These are phyloP conservation scores for Pseudozyma pruni DNA, from an alignment of 1,284 basidiomycete species.

Conservation along the genomic window DNA sequence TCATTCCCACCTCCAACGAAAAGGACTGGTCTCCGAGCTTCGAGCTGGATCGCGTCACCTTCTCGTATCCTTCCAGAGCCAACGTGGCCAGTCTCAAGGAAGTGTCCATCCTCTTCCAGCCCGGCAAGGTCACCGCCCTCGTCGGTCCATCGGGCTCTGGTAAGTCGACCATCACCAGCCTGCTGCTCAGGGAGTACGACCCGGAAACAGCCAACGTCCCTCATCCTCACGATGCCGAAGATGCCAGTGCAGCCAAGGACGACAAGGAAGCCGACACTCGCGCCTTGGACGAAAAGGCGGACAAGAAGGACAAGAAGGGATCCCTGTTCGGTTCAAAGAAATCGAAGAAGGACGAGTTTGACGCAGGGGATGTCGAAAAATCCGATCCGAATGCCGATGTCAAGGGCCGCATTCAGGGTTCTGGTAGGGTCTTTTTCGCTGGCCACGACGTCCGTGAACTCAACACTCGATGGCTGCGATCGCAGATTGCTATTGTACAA, in stretches of 20 bases:
- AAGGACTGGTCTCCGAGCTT: constrained; percentile 50
- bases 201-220: constrained; percentile 62
- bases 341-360: constrained; percentile 6
- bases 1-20: constrained; percentile 17
- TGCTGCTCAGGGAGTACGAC: constrained; percentile 70
- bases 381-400: constrained; percentile 18
- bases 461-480: constrained; percentile 69
- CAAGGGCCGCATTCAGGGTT: constrained; percentile 40
- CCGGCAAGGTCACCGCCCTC: constrained; percentile 67
- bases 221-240: constrained; percentile 39
- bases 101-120: constrained; percentile 51
- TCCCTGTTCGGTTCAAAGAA: constrained; percentile 10
- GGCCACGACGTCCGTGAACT: constrained; percentile 66
- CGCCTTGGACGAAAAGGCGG: not conserved
- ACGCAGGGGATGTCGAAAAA: constrained; percentile 21
- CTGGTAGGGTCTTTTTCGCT: constrained; percentile 61
- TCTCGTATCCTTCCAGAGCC: constrained; percentile 62
- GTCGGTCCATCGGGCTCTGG: constrained; percentile 65
- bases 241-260: constrained; percentile 13
- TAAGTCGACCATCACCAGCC: constrained; percentile 69
- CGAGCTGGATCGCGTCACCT: constrained; percentile 57
- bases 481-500: constrained; percentile 69
- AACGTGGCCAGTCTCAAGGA: constrained; percentile 52
- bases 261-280: constrained; percentile 6
- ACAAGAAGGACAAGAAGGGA: constrained; percentile 11